These are phyloP conservation scores for Astrothelium macrocarpum DNA, from an alignment of 495 filamentous ascomycete genomes.

Conservation along the genomic window DNA sequence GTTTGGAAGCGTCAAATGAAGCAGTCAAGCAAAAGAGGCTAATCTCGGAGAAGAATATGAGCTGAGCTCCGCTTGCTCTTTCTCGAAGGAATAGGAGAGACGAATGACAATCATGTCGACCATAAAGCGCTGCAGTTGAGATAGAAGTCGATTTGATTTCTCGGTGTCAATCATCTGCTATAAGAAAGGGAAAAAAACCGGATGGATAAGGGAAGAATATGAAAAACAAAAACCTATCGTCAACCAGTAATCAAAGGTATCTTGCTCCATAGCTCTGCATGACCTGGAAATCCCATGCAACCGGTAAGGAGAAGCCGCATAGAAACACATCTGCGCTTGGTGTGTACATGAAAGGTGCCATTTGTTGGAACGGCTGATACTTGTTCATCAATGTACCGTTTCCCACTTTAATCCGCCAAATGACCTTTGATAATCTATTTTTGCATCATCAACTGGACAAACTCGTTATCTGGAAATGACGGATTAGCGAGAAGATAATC, in stretches of 20 bases:
- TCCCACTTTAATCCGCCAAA: background rate
- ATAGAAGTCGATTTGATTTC: too few species aligned
- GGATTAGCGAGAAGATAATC: slow-evolving; percentile 29
- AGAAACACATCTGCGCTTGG: background rate
- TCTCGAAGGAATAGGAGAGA: too few species aligned
- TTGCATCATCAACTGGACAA: slow-evolving; percentile 99
- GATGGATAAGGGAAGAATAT: background rate
- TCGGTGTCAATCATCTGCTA: background rate
- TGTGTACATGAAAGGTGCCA: background rate
- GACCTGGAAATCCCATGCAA: background rate
- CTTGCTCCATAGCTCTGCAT: background rate
- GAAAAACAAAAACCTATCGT: background rate
- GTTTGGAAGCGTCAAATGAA: too few species aligned
- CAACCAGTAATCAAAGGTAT: background rate
- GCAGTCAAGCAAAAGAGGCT: too few species aligned
- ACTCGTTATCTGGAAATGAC: slow-evolving; percentile 77
- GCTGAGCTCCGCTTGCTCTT: too few species aligned
- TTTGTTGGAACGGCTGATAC: background rate
- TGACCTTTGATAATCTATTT: slow-evolving; percentile 45
- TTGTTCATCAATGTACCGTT: background rate
- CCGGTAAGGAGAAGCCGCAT: background rate
- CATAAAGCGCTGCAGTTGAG: too few species aligned
- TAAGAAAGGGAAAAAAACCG: background rate
- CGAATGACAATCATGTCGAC: too few species aligned
- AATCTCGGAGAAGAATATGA: too few species aligned